Conservation (phyloP, 805 yeast species). For the Brettanomyces nanus region DNA sequence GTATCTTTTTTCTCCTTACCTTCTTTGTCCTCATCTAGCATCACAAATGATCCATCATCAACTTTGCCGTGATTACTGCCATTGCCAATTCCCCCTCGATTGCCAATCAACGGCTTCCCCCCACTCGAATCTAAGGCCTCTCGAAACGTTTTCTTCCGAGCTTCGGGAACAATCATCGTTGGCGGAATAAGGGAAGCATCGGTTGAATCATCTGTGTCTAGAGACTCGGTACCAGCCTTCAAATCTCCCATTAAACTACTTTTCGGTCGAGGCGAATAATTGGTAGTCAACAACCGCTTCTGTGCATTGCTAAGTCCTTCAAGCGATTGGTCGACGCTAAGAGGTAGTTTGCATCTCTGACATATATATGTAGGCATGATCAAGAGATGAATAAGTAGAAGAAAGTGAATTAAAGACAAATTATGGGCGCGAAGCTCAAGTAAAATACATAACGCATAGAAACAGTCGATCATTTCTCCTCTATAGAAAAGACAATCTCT, state of each 20-base stretch:
- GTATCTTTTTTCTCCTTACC: slow-evolving; percentile 8
- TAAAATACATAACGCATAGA: no score
- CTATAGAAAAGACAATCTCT: slow-evolving; percentile 43
- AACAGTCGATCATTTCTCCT: slow-evolving; percentile 35
- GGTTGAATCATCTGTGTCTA: neutral
- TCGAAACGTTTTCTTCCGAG: slow-evolving; percentile 30
- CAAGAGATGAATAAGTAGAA: slow-evolving; percentile 2
- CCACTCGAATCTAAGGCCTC: slow-evolving; percentile 21
- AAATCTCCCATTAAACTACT: neutral
- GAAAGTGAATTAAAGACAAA: no score
- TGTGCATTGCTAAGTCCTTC: slow-evolving; percentile 47
- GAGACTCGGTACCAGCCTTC: neutral
- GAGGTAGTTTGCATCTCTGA: slow-evolving; percentile 54
- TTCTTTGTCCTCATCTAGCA: slow-evolving; percentile 7
- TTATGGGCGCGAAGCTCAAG: no score
- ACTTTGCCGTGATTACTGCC: no score
- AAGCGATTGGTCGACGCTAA: slow-evolving; percentile 48
- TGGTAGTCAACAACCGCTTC: slow-evolving; percentile 37
- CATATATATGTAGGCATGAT: slow-evolving; percentile 33
- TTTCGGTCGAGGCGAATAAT: slow-evolving; percentile 20
- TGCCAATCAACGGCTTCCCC: slow-evolving; percentile 15
- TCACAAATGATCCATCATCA: slow-evolving; percentile 14
- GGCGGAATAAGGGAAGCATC: neutral
- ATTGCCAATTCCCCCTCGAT: slow-evolving; percentile 6
- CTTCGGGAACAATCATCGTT: slow-evolving; percentile 25